Conservation (phyloP, 2,329 filamentous ascomycete genomes). For the Arthroderma uncinatum region DNA sequence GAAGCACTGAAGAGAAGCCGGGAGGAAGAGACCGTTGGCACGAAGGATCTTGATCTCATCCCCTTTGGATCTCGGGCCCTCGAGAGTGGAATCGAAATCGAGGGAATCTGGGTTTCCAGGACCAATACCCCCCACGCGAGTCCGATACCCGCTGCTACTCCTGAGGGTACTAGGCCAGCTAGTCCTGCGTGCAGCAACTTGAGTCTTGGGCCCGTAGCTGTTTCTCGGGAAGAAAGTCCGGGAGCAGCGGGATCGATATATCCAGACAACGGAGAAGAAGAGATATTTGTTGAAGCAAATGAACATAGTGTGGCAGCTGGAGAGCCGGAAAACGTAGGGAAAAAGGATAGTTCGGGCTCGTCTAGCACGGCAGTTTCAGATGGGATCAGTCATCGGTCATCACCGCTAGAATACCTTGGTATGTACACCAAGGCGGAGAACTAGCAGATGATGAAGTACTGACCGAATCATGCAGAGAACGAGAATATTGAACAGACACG, state of each 20-base stretch:
- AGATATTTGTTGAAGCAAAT: not conserved
- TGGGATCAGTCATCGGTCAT: not conserved
- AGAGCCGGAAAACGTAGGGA: not conserved
- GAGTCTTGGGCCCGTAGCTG: not conserved
- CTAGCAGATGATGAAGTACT: not conserved
- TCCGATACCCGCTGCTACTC: slow-evolving; percentile 18
- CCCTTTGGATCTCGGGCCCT: slow-evolving; percentile 81
- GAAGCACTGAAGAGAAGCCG: slow-evolving; percentile 54
- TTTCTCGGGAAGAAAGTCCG: not conserved
- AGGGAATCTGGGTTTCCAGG: slow-evolving; percentile 68
- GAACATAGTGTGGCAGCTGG: not conserved
- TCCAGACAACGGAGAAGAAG: not conserved
- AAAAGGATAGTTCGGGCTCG: not conserved
- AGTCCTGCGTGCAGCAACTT: not conserved
- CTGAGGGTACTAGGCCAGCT: slow-evolving; percentile 16
- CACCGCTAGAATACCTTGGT: not conserved
- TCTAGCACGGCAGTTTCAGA: not conserved
- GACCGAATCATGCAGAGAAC: not conserved
- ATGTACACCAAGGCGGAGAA: not conserved
- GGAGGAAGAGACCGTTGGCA: slow-evolving; percentile 41
- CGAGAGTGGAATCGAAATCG: slow-evolving; percentile 69
- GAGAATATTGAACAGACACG: not conserved
- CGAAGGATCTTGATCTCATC: slow-evolving; percentile 53
- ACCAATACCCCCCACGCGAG: slow-evolving; percentile 29
- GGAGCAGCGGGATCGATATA: not conserved